Base-by-base conservation (phyloP, 768 basidiomycete genomes). In the Boletus rubroflammeus region DNA sequence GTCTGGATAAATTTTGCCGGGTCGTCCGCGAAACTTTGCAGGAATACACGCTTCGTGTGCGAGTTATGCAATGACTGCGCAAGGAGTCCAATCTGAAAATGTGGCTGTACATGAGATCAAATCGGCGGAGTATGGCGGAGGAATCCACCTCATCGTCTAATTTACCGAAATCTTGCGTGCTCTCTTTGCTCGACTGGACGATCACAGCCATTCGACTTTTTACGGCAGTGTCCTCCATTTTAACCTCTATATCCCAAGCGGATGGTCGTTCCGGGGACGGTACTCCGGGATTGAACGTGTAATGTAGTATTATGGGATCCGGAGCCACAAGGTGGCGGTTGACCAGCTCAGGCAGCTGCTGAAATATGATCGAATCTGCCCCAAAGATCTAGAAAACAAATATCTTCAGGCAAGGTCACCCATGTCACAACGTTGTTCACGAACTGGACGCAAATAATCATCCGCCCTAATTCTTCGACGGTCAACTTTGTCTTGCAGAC, bases 201-300 rank as follows among this genome's bases (percentile, higher is more conserved):
- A 88, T 79, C n/a, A 86, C 82, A 1, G 81, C 72, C 85, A 93
- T 90, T 47, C 85, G 82, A 51, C 73, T 79, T 72, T 94, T 95
- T 41, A 88, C 66, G 8, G 72, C 68, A 3, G 81, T 75, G 65
- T 97, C 94, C 63, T 97, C 94, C 69, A 87, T 81, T 69, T 92
- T 94, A 11, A 96, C 71, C 47, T 96, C 93, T 17, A 94, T 81
- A 64, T 97, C 94, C 79, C 85, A 96, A 5, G 90, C 92, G 51
- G 80, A 78, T 10, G 84, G 81, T 9, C 84, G 77, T 54, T 91
- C 89, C 3, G 89, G 81, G 0, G 88, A 81, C 28, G 81, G 76
- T 1, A 76, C 60, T 5, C 75, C 66, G 0, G 88, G 88, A 56
- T 90, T 83, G 51, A 91, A 68, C 7, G 78, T 79, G 63, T 96